phyloP scores from a whole-genome alignment of 768 basidiomycete species.

The Rhizopogon sp. region DNA sequence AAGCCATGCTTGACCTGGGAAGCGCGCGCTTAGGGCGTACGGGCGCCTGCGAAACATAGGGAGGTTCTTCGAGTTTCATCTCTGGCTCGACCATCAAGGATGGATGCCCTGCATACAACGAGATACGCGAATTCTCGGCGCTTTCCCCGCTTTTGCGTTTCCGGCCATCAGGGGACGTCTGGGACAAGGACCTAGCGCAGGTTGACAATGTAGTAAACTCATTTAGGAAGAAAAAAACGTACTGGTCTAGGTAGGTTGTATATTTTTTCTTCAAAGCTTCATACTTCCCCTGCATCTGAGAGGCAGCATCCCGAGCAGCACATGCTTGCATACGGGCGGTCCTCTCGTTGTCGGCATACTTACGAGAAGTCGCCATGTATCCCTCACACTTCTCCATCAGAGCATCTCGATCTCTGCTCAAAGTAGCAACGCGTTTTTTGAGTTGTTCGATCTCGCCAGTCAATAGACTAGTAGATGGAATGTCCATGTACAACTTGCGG shows the following conservation, averaged over 20 bases:
- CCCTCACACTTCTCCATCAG: conserved; percentile 41
- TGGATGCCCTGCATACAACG: background rate
- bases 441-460: conserved; percentile 31
- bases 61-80: background rate
- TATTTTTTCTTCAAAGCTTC: conserved; percentile 24
- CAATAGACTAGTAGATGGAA: conserved; percentile 17
- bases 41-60: too few species aligned
- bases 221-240: background rate
- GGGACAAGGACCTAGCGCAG: background rate
- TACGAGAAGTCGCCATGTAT: conserved; percentile 29
- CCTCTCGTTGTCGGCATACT: conserved; percentile 27
- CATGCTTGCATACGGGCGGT: conserved; percentile 24
- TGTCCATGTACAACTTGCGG: conserved; percentile 50
- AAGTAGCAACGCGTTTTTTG: conserved; percentile 32
- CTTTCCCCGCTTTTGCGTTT: conserved; percentile 1
- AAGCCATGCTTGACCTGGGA: conserved; percentile 17
- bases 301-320: conserved; percentile 33
- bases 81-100: background rate
- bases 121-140: background rate
- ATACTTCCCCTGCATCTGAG: conserved; percentile 33
- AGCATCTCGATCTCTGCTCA: conserved; percentile 36
- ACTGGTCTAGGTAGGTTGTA: conserved; percentile 4
- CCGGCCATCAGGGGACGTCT: background rate
- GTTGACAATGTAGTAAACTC: background rate
- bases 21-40: conserved; percentile 23